Evolutionary conservation across 2,329 filamentous ascomycete species (phyloP), one percentile per base, ranked within the genome.

Genomic region (Aspergillus sp.): DNA sequence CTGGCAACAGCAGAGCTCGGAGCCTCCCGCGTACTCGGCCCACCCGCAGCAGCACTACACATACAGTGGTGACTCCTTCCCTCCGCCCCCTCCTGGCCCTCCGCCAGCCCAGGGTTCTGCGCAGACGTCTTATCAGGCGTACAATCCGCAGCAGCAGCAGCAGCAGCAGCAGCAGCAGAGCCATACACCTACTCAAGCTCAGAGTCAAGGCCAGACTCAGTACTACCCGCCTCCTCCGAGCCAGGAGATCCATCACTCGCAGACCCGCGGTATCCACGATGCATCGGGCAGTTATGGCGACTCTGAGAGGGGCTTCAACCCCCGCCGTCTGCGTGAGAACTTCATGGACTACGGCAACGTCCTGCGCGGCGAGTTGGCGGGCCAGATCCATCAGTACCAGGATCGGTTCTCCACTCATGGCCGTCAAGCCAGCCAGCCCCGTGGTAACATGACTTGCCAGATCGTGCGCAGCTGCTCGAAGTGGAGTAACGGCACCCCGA

Each of bases 401-500:
- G 77, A 79, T 64, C 70, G 70, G 6, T 68, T 75, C 12, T 67
- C 65, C 23, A 64, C 67, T 5, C 17, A 39, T 36, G 54, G 56
- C 15, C 54, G 55, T 19, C 65, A 67, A 19, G 17, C 15, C 10
- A 30, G 15, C 1, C 71, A 72, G 52, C 60, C 56, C 23, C 66
- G 68, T 8, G 73, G 74, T 12, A 73, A 72, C 45, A 76, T 77
- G 71, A 70, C 66, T n/a, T 78, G 76, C 54, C 71, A 78, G 58
- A 74, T 78, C 41, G 71, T 97, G 17, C 87, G 94, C 47, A 97
- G 92, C 59, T 95, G 91, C 65, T 86, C 87, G n/a, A 93, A 97
- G 76, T 98, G 94, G 94, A 96, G 91, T n/a, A 95, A 91, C 70
- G 94, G 94, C 7, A 94, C 96, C 54, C 78, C 95, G 9, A 87